Conservation (phyloP, 371 early-diverging fungal species). For the Lichtheimia ramosa region DNA sequence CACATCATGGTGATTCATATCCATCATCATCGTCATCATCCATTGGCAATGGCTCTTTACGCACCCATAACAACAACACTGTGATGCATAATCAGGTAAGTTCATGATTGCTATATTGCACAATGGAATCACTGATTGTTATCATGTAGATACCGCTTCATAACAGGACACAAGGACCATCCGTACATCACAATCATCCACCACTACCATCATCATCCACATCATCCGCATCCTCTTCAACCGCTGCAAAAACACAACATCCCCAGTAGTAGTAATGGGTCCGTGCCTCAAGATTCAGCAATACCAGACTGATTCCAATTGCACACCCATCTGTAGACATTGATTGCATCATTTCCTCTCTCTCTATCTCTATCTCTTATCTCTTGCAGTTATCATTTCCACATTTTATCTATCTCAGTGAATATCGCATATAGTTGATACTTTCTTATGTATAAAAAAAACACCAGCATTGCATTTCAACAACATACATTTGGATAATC, state of each 20-base stretch:
- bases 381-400: background rate
- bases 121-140: background rate
- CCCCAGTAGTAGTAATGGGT: conserved; percentile 8
- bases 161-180: background rate
- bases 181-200: background rate
- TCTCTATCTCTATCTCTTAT: conserved; percentile 1
- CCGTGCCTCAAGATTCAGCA: conserved; percentile 22
- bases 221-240: background rate
- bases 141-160: too few species aligned
- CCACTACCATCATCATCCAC: background rate
- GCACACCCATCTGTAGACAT: conserved; percentile 16
- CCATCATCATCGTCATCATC: conserved; percentile 10
- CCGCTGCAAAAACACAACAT: background rate
- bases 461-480: too few species aligned
- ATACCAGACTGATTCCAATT: conserved; percentile 22
- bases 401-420: background rate
- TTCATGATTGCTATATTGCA: background rate
- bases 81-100: background rate
- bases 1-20: background rate
- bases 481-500: too few species aligned
- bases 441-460: too few species aligned
- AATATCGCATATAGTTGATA: too few species aligned
- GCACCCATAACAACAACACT: background rate
- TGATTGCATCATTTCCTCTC: background rate
- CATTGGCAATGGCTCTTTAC: background rate